phyloP scores from a whole-genome alignment of 345 rosid species.

The Populus simonii region DNA sequence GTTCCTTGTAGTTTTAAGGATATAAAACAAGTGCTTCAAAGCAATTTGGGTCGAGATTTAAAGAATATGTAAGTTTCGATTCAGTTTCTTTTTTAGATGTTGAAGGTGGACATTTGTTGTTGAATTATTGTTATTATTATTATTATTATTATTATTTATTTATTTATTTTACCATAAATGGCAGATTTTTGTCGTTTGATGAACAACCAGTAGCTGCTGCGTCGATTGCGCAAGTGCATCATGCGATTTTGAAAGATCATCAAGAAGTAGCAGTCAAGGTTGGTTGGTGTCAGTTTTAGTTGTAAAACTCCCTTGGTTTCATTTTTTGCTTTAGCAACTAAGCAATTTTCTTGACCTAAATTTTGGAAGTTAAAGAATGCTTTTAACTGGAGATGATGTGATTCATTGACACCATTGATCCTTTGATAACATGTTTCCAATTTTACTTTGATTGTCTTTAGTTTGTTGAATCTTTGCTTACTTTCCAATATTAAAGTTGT shows the following conservation, averaged over 20 bases:
- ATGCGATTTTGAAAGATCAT: slow-evolving; percentile 52
- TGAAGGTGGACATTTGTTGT: neutral
- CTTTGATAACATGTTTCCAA: neutral
- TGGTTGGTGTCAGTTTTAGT: neutral
- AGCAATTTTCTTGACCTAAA: neutral
- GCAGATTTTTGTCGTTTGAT: slow-evolving; percentile 74
- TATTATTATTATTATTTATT: neutral
- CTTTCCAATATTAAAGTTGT: neutral
- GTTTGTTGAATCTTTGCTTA: neutral
- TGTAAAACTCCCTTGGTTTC: neutral
- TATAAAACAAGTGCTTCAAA: slow-evolving; percentile 51
- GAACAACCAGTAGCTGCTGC: slow-evolving; percentile 94
- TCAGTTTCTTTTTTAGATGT: neutral
- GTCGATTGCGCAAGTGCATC: slow-evolving; percentile 95
- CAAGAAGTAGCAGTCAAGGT: slow-evolving; percentile 90
- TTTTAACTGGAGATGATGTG: neutral
- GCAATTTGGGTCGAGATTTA: slow-evolving; percentile 56
- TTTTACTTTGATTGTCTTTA: neutral
- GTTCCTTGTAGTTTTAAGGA: slow-evolving; percentile 67
- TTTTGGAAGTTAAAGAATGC: neutral
- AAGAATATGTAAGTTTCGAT: slow-evolving; percentile 50
- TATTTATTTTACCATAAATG: neutral
- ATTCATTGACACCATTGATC: neutral
- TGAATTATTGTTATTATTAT: neutral
- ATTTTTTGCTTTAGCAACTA: neutral